Evolutionary conservation across 2,329 filamentous ascomycete genomes (phyloP), one percentile per base, ranked within the genome.

Genomic region (Fusarium agapanthi): DNA sequence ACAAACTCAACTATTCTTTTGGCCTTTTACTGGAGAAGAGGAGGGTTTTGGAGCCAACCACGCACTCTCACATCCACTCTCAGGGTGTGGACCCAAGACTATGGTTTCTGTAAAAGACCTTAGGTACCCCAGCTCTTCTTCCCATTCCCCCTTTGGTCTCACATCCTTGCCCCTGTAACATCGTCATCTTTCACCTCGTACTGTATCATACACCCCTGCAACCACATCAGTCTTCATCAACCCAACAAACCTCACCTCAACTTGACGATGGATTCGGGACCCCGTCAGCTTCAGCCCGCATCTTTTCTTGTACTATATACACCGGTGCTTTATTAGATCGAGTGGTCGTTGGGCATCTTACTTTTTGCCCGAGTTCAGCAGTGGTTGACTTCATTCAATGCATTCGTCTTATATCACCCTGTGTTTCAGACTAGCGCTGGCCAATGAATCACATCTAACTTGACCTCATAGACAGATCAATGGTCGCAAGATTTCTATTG

Each of bases 401-500:
- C 55, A 35, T 22, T 50, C 41, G 8, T 50, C 37, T 51, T 48
- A 47, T 45, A 45, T 10, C 28, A 18, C 24, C 16, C 53, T 24
- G 15, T 28, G 35, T 60, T 59, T 64, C 38, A 34, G 16, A 37
- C 24, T n/a, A 50, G 28, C 22, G 18, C 32, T 35, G 41, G 20
- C 61, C 44, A 48, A 38, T 48, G 34, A 62, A 55, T 48, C 32
- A 18, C 43, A 38, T 70, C 79, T 81, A 71, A 81, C 56, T 35
- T 55, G 69, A 55, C 44, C 60, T 28, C 41, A 47, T 55, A 81
- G 80, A 72, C 76, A 74, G 26, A 44, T 64, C 20, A 81, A 80
- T 74, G 79, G 79, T 38, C 73, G 73, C 54, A 79, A 65, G 58
- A 77, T 74, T 45, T 63, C 73, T 3, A 78, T 84, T 40, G 82